Percentiles rank a stretch among this genome's conserved stretches.
Evolutionary conservation across 768 basidiomycete genomes (phyloP).

Genomic region (Astraeus odoratus): DNA sequence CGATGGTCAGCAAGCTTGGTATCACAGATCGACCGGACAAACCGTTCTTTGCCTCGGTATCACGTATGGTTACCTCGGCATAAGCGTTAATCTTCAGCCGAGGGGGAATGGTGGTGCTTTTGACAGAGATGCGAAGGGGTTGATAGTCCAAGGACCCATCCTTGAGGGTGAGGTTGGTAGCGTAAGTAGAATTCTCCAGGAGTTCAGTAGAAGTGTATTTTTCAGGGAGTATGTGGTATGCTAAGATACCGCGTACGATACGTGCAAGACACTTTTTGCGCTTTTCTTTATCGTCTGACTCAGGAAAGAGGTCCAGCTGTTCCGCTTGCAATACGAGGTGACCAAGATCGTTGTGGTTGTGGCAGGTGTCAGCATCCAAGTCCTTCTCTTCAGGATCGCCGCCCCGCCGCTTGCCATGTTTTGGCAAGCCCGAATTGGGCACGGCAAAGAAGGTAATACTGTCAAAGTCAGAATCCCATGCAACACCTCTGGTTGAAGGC

Average conservation of each 20-base stretch:
- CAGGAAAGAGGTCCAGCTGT: slow-evolving; percentile 35
- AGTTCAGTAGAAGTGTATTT: slow-evolving; percentile 33
- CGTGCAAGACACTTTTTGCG: slow-evolving; percentile 50
- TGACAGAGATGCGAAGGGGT: slow-evolving; percentile 39
- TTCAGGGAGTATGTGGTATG: slow-evolving; percentile 50
- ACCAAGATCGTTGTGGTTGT: slow-evolving; percentile 7
- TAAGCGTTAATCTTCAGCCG: slow-evolving; percentile 42
- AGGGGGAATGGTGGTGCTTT: slow-evolving; percentile 27
- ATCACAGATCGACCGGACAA: slow-evolving; percentile 4
- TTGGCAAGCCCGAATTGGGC: slow-evolving; percentile 38
- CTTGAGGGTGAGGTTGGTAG: slow-evolving; percentile 37
- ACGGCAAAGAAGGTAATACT: slow-evolving; percentile 53
- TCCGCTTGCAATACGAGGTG: slow-evolving; percentile 17
- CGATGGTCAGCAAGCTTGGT: background rate
- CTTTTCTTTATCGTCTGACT: slow-evolving; percentile 39
- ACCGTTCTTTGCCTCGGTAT: slow-evolving; percentile 48
- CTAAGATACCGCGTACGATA: slow-evolving; percentile 46
- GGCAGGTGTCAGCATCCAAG: slow-evolving; percentile 1
- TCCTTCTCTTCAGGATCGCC: background rate
- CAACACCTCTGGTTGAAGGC: background rate
- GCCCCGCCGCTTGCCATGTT: slow-evolving; percentile 14
- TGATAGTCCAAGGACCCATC: slow-evolving; percentile 38
- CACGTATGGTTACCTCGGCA: slow-evolving; percentile 34
- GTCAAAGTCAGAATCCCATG: background rate
- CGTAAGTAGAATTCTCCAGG: slow-evolving; percentile 47